Base-by-base conservation (phyloP, 2,329 filamentous ascomycete genomes). In the Stagonosporopsis tanaceti region DNA sequence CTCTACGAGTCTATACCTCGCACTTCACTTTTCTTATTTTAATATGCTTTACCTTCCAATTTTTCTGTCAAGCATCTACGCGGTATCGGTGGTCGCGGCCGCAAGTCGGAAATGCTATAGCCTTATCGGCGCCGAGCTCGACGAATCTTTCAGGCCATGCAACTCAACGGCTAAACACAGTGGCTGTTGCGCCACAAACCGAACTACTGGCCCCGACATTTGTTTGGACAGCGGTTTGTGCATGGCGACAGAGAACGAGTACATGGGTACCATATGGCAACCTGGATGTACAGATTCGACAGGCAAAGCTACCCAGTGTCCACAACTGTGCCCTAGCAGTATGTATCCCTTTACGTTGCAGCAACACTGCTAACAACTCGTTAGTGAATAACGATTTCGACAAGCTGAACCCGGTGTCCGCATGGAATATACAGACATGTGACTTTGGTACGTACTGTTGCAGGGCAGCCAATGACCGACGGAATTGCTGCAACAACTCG, bases 401-500 rank as follows among this genome's bases (percentile, higher is more conserved):
- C 40, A 65, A 59, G 30, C 40, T 61, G 14, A 60, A 60, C 20
- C 50, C 55, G 30, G 62, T 71, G 17, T 34, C 56, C n/a, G 64
- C 68, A 46, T 76, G 72, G 72, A 73, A 72, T 47, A 60, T 76
- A 12, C 72, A 75, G 52, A 72, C 62, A 25, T 76, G 73, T 59
- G 67, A 74, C 52, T 70, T 61, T 17, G 73, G 73, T n/a, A 61
- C 57, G 48, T 75, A 75, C 48, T 76, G 73, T 61, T 75, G 73
- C 53, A 72, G 72, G 54, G 61, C 69, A 5, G 48, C 53, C 41
- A 59, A 59, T 30, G 70, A 72, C 41, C 59, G 40, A 17, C 47
- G 52, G 15, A 72, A 62, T 50, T 76, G 73, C 63, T 76, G 73
- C 61, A 65, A 61, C 46, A 69, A 72, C 37, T 20, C 66, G 3